These are phyloP conservation scores for Penicillium sp. DNA, from an alignment of 2,329 filamentous ascomycete genomes.

Conservation along the genomic window DNA sequence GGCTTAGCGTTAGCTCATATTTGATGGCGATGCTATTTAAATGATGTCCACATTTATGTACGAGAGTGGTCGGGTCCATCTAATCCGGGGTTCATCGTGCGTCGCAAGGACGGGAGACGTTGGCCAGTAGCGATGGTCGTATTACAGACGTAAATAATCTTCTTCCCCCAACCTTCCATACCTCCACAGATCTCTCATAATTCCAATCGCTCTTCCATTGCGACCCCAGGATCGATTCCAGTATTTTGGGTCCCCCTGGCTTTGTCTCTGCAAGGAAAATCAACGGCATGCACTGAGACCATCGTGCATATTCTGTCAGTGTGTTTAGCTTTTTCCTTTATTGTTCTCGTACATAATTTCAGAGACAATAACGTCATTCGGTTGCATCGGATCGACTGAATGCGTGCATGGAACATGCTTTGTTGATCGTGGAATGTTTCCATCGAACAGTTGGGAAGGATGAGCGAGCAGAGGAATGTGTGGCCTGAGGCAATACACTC, in stretches of 20 bases:
- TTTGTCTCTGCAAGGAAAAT: background rate
- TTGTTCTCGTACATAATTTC: background rate
- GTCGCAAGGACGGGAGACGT: background rate
- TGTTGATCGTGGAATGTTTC: background rate
- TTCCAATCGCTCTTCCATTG: too few species aligned
- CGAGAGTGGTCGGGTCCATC: background rate
- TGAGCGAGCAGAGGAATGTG: background rate
- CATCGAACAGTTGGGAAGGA: background rate
- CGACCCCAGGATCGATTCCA: too few species aligned
- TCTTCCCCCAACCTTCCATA: background rate
- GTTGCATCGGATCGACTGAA: background rate
- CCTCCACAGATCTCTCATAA: too few species aligned
- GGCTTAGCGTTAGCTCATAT: background rate
- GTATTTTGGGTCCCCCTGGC: too few species aligned
- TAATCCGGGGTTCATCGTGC: background rate
- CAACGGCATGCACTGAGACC: background rate
- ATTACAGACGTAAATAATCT: background rate
- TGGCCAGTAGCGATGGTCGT: background rate
- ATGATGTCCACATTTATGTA: background rate
- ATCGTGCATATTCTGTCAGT: background rate
- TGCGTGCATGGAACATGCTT: background rate
- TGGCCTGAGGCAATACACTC: background rate
- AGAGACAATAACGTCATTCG: background rate
- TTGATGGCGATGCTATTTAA: background rate
- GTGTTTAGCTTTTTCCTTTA: background rate